Base-by-base conservation (phyloP, 2,329 filamentous ascomycete species). In the Berkeleyomyces basicola region DNA sequence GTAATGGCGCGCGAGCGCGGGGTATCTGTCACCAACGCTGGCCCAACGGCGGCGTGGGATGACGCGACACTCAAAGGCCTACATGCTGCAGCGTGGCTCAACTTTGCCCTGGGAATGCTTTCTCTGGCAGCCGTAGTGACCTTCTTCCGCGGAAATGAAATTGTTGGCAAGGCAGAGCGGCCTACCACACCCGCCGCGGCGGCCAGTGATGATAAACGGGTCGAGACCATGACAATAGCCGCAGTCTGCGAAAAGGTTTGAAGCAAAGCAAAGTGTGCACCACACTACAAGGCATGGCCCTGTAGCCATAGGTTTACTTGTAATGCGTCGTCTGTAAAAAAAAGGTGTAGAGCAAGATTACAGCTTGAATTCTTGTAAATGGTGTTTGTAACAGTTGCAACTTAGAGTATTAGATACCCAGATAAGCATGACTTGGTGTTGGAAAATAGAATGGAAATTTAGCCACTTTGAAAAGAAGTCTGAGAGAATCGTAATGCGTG, bases 1-100 rank as follows among this genome's bases (percentile, higher is more conserved):
- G 78, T 85, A 31, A 80, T 83, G 72, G 80, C 80, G 0, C 70
- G 73, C 2, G 73, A 74, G 33, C 73, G 78, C 37, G 73, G 73
- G 2, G 73, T 78, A 0, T 58, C 70, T 0, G 74, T 82, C 0
- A 69, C 78, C 64, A 61, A 75, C 2, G 76, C 73, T 0, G 79
- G 79, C 0, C 65, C 73, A 0, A 71, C 79, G 7, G 33, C 68
- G 59, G 65, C 69, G 1, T 75, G 77, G 74, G 79, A 83, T 39
- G 65, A 67, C 0, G 68, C 78, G 0, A 78, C 79, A 0, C 69
- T 82, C 4, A 67, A 68, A 10, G 79, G 79, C 0, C 67, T 83
- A 3, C 72, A 78, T 44, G 78, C 77, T 0, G 79, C 74, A 2
- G 73, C 74, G 39, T 82, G 79, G 78, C 75, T 79, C 67, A 79